A percentile compares a stretch with the other conserved stretches of the same genome.
Conservation (phyloP, 108 stramenopile species). For the Nannochloropsis granulata region DNA sequence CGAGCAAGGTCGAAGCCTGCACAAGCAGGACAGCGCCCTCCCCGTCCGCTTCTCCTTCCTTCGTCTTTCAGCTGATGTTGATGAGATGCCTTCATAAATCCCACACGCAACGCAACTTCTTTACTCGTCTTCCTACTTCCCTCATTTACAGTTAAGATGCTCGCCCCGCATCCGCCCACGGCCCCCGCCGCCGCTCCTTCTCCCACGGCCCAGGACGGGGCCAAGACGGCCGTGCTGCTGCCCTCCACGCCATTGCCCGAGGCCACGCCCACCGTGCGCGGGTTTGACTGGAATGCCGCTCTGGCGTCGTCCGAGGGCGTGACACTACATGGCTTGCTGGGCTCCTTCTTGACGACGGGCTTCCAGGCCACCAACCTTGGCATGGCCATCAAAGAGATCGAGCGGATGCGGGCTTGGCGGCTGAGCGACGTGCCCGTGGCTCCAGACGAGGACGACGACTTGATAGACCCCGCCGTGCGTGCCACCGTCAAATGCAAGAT, state of each 20-base stretch:
- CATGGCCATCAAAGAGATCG: conserved; percentile 77
- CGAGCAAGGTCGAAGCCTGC: too few species aligned
- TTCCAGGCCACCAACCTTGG: conserved; percentile 86
- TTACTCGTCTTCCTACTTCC: too few species aligned
- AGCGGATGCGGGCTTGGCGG: conserved; percentile 82
- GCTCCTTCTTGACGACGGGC: conserved; percentile 61
- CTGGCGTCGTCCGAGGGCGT: neutral
- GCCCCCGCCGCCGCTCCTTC: neutral
- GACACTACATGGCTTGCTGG: conserved; percentile 54
- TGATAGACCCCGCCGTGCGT: conserved; percentile 41
- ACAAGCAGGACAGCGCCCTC: too few species aligned
- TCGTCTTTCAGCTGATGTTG: too few species aligned
- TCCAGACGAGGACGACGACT: conserved; percentile 57
- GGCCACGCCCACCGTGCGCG: neutral
- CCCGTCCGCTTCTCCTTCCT: too few species aligned
- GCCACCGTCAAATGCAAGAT: conserved; percentile 64
- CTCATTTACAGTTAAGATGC: too few species aligned
- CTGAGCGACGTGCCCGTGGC: conserved; percentile 58
- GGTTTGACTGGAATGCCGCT: neutral
- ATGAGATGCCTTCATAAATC: too few species aligned
- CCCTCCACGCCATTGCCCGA: neutral
- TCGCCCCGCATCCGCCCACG: too few species aligned
- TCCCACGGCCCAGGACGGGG: neutral
- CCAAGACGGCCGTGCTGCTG: neutral
- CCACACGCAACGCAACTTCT: too few species aligned